Base-by-base conservation (phyloP, 1,284 basidiomycete species). In the Pseudozyma pruni region DNA sequence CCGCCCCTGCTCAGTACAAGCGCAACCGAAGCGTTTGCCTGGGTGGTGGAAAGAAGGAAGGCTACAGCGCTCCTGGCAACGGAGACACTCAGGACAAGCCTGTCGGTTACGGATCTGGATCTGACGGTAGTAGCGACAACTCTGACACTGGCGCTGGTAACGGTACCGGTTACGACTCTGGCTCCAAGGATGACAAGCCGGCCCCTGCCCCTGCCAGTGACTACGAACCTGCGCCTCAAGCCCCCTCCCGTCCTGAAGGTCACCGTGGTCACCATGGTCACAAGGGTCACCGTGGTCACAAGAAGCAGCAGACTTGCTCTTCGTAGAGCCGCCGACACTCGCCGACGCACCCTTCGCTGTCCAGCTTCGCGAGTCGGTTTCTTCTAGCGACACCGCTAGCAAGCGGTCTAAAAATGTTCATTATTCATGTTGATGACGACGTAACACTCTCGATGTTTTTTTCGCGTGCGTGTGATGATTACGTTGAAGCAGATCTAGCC, bases 11-110 rank as follows among this genome's bases (percentile, higher is more conserved):
- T 20, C 19, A 48, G 37, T 60, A 70, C 48, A 63, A 70, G 56
- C 55, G 67, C 16, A 44, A 70, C 22, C 46, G 67, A 20, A 63
- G 67, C 27, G 60, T 70, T 17, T 70, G 67, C 41, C 8, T 32
- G 20, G 66, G 23, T 10, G 59, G 58, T 19, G 52, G 49, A 4
- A 35, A 52, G 43, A 37, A 42, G 16, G 14, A 53, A 27, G 23
- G 49, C 33, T 43, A 33, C 38, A 34, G 39, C 19, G 3, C 43
- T 23, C 34, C 20, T 14, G n/a, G 41, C 29, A 29, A 6, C 11
- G 27, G 27, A 29, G 46, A 19, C 3, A 14, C 14, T 1, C 13
- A 23, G 8, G n/a, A 1, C 20, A 6, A 29, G 27, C 27, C 27
- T 6, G 11, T 29, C 11, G 34, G 19, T 32, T 23, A 2, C 25